Conservation (phyloP, 352 stramenopile genomes). For the Globisporangium barbulae region DNA sequence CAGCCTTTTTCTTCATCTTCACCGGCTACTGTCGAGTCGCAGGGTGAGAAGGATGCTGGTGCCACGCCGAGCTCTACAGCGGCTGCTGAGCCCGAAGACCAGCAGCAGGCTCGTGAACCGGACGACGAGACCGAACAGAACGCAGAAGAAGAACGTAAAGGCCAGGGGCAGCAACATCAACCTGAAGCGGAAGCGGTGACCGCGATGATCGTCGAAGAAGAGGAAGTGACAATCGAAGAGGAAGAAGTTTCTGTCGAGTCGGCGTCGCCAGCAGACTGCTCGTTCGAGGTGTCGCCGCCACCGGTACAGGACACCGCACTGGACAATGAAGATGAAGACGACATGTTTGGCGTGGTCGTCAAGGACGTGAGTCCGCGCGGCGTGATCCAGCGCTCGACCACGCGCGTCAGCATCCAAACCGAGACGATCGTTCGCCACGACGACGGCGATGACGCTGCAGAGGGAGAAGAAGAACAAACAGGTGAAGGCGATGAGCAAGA, state of each 20-base stretch:
- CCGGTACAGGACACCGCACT: not conserved
- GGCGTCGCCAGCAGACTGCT: constrained; percentile 2
- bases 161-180: not conserved
- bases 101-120: not conserved
- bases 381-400: not conserved
- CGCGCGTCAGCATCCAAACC: not conserved
- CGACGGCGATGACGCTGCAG: not conserved
- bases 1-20: not conserved
- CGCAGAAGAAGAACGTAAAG: not conserved
- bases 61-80: not conserved
- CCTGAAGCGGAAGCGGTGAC: not conserved
- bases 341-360: not conserved
- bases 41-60: not conserved
- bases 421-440: not conserved
- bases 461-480: not conserved
- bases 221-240: not conserved
- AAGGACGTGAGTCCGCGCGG: not conserved
- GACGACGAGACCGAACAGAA: not conserved
- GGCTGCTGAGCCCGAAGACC: not conserved
- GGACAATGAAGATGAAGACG: not conserved
- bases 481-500: not conserved
- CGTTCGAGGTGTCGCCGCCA: not conserved
- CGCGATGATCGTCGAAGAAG: not conserved
- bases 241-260: not conserved
- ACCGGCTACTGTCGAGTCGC: not conserved